Conservation (phyloP, 2,329 filamentous ascomycete species). For the Exophiala calicioides region DNA sequence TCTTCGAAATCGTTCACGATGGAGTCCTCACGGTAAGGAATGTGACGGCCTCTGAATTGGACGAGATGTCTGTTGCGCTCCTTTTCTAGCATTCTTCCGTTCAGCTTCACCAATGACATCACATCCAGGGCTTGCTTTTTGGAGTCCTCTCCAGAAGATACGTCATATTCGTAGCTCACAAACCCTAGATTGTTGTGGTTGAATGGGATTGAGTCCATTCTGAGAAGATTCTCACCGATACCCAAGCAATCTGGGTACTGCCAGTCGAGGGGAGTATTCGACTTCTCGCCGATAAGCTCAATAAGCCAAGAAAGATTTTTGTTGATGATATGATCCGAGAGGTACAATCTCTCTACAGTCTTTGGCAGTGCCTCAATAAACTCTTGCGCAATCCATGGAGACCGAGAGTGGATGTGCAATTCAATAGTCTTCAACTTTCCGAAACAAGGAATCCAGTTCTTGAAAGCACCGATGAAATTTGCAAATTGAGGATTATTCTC, state of each 20-base stretch:
- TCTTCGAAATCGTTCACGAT: background rate
- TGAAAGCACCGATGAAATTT: constrained; percentile 19
- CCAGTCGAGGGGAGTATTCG: constrained; percentile 1
- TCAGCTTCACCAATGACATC: constrained; percentile 20
- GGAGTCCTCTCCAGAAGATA: background rate
- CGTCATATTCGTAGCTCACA: constrained; percentile 24
- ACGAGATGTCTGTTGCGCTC: constrained; percentile 27
- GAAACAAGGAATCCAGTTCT: constrained; percentile 11
- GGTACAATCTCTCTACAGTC: constrained; percentile 20
- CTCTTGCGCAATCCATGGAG: constrained; percentile 15
- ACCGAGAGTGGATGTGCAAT: constrained; percentile 21
- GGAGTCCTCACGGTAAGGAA: background rate
- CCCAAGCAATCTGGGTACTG: background rate
- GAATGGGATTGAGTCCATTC: constrained; percentile 23
- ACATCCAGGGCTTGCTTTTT: background rate
- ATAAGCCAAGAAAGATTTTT: background rate
- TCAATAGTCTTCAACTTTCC: constrained; percentile 20
- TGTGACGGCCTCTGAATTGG: constrained; percentile 27
- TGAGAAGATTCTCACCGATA: constrained; percentile 12
- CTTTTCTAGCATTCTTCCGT: constrained; percentile 27
- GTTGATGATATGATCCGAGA: constrained; percentile 18
- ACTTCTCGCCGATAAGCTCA: constrained; percentile 5
- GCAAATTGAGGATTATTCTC: constrained; percentile 6
- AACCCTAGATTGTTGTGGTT: constrained; percentile 17
- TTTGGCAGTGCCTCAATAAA: constrained; percentile 22